phyloP scores from a whole-genome alignment of 1,284 basidiomycete genomes.

The Pascua guehoae region DNA sequence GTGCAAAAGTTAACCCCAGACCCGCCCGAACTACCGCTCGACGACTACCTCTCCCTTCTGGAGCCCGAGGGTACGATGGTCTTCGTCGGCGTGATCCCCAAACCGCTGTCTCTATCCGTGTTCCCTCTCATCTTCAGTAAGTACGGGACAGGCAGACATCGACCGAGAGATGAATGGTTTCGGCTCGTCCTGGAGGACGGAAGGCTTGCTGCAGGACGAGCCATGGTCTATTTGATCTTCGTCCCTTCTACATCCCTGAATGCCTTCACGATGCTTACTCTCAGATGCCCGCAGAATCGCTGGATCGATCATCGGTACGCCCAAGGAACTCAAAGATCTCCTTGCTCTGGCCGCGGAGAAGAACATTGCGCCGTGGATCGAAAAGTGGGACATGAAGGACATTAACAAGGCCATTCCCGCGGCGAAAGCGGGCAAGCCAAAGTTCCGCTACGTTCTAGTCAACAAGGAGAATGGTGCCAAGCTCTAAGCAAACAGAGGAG shows the following conservation, averaged over 20 bases:
- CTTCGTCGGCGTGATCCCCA: slow-evolving; percentile 45
- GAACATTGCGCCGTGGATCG: slow-evolving; percentile 34
- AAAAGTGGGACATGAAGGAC: slow-evolving; percentile 46
- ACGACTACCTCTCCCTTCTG: slow-evolving; percentile 43
- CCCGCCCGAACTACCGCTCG: slow-evolving; percentile 24
- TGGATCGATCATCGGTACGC: slow-evolving; percentile 42
- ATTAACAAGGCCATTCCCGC: slow-evolving; percentile 49
- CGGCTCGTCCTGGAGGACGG: no score
- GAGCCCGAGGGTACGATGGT: slow-evolving; percentile 45
- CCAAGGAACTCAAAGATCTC: slow-evolving; percentile 46
- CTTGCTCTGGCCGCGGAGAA: slow-evolving; percentile 38
- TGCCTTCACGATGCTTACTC: no score
- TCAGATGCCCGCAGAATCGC: slow-evolving; percentile 13
- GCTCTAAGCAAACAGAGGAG: slow-evolving; percentile 9
- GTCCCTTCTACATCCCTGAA: no score
- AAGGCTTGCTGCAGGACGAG: no score
- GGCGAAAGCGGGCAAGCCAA: slow-evolving; percentile 46
- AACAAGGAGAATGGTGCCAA: slow-evolving; percentile 33
- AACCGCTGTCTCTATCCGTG: slow-evolving; percentile 25
- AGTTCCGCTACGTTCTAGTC: slow-evolving; percentile 51
- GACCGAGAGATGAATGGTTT: no score
- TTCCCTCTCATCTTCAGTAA: no score
- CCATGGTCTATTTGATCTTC: no score
- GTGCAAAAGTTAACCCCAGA: background rate
- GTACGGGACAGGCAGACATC: no score